Evolutionary conservation across 306 rosid genomes (phyloP).

Genomic region (Sindora glabra): DNA sequence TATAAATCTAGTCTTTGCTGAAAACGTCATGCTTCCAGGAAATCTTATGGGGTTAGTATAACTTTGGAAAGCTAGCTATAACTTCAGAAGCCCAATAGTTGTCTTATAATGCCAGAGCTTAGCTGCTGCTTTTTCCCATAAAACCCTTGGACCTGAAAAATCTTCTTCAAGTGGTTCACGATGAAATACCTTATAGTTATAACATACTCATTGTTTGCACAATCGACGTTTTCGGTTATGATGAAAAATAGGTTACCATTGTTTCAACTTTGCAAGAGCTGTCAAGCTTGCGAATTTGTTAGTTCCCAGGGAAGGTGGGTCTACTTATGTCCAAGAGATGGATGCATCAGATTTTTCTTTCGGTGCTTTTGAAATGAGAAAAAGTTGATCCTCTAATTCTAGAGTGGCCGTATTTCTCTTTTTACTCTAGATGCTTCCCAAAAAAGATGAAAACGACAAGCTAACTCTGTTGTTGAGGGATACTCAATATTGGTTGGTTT

Average conservation of each 20-base stretch:
- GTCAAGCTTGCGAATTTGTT: no score
- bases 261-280: no score
- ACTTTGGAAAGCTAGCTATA: constrained; percentile 63
- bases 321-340: constrained; percentile 72
- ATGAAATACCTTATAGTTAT: constrained; percentile 78
- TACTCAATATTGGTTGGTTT: no score
- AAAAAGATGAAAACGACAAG: constrained; percentile 53
- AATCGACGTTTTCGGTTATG: no score
- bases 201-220: no score
- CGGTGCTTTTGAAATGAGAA: constrained; percentile 54
- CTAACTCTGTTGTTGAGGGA: constrained; percentile 38
- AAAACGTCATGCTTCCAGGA: constrained; percentile 48
- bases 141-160: constrained; percentile 78
- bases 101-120: constrained; percentile 66
- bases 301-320: constrained; percentile 48
- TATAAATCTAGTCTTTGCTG: constrained; percentile 14
- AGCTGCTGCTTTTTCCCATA: constrained; percentile 67
- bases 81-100: constrained; percentile 55
- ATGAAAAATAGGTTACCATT: no score
- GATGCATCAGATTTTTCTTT: constrained; percentile 65
- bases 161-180: constrained; percentile 94
- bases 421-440: constrained; percentile 71
- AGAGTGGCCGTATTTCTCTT: constrained; percentile 87
- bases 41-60: constrained; percentile 62
- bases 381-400: constrained; percentile 79